Percentiles rank a stretch among this genome's conserved stretches.
Conservation (phyloP, 225 moss, liverwort and hornwort genomes). For the Sphagnum tenellum region DNA sequence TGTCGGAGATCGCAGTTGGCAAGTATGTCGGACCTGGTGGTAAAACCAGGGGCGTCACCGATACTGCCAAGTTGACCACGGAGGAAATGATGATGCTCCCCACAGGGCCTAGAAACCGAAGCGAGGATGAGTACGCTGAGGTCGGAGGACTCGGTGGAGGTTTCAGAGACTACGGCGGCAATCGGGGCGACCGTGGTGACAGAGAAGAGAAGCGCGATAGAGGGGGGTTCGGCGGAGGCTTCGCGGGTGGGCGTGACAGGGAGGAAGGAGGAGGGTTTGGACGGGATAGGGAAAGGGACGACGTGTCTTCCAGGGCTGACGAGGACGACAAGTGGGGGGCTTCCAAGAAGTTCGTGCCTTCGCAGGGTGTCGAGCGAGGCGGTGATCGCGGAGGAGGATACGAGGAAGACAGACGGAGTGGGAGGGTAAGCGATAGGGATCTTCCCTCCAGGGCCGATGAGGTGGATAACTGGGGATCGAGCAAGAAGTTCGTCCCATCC, state of each 20-base stretch:
- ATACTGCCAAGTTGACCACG: slow-evolving; percentile 53
- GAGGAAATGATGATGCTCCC: slow-evolving; percentile 69
- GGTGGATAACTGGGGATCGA: slow-evolving; percentile 87
- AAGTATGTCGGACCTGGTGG: slow-evolving; percentile 87
- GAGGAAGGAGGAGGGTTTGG: slow-evolving; percentile 33
- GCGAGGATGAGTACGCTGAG: slow-evolving; percentile 49
- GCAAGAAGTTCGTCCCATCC: slow-evolving; percentile 75
- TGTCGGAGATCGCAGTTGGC: slow-evolving; percentile 73
- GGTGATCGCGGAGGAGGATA: slow-evolving; percentile 55
- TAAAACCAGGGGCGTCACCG: slow-evolving; percentile 54
- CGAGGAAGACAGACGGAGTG: slow-evolving; percentile 61
- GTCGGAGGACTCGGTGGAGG: slow-evolving; percentile 43
- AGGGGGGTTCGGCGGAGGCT: slow-evolving; percentile 54
- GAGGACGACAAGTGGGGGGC: slow-evolving; percentile 83
- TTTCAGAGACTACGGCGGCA: slow-evolving; percentile 69
- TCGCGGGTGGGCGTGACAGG: slow-evolving; percentile 43
- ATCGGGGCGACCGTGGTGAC: slow-evolving; percentile 56
- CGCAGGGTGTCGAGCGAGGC: slow-evolving; percentile 29
- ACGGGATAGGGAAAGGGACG: slow-evolving; percentile 62
- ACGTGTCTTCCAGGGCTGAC: slow-evolving; percentile 83
- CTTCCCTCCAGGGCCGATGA: slow-evolving; percentile 94
- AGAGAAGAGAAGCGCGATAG: slow-evolving; percentile 45
- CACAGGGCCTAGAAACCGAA: slow-evolving; percentile 78
- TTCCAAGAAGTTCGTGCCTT: slow-evolving; percentile 73
- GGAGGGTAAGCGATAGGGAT: slow-evolving; percentile 86